Conservation (phyloP, 2,329 filamentous ascomycete genomes). For the Diaporthe ampelina region DNA sequence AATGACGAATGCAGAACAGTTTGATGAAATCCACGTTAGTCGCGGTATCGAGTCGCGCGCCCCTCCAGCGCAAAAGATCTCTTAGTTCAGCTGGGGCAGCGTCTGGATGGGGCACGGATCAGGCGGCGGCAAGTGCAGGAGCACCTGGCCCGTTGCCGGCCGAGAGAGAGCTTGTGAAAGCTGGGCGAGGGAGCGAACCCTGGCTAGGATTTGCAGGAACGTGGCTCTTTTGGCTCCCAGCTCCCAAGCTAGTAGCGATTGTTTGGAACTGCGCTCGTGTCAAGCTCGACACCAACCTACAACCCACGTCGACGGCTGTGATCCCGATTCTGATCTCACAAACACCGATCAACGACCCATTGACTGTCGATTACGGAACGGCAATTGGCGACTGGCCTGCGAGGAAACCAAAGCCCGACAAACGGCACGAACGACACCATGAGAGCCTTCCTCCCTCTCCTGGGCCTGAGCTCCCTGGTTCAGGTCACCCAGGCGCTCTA, state of each 20-base stretch:
- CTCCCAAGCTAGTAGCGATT: neutral
- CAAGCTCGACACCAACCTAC: conserved; percentile 18
- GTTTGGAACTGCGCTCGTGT: conserved; percentile 16
- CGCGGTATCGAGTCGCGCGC: conserved; percentile 31
- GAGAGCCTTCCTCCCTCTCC: conserved; percentile 73
- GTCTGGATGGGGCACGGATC: neutral
- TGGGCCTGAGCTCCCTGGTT: conserved; percentile 75
- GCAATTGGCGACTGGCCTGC: neutral
- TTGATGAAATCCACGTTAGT: conserved; percentile 14
- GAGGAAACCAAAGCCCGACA: neutral
- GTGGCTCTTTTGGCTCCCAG: conserved; percentile 33
- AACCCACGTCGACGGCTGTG: conserved; percentile 7
- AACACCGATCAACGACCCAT: neutral
- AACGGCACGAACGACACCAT: conserved; percentile 54
- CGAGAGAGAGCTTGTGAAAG: conserved; percentile 33
- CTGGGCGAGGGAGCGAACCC: conserved; percentile 15
- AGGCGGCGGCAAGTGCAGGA: neutral
- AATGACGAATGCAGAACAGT: conserved; percentile 29
- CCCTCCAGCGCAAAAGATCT: conserved; percentile 18
- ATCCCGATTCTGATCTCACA: neutral
- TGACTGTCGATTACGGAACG: neutral
- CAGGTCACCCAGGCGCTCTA: conserved; percentile 92
- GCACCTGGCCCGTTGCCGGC: conserved; percentile 13
- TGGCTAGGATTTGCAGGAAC: conserved; percentile 35
- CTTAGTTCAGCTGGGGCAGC: neutral